These are phyloP conservation scores for Paramecium caudatum DNA, from an alignment of 73 alveolate species.

Conservation along the genomic window DNA sequence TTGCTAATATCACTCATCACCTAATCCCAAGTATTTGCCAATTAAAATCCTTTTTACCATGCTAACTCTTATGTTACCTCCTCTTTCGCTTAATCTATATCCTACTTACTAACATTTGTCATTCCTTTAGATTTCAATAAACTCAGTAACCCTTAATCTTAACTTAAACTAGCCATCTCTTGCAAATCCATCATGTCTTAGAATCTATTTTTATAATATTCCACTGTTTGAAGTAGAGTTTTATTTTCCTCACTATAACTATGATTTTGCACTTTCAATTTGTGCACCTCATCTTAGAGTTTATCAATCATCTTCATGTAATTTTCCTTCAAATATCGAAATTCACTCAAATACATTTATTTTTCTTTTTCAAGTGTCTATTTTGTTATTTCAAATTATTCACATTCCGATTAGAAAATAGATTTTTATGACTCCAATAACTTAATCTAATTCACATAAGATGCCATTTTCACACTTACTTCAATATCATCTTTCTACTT, in stretches of 20 bases:
- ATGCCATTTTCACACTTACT: neutral
- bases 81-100: constrained; percentile 21
- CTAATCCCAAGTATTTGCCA: constrained; percentile 23
- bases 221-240: neutral
- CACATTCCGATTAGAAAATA: constrained; percentile 44
- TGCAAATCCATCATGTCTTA: constrained; percentile 49
- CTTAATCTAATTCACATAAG: neutral
- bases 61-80: neutral
- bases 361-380: constrained; percentile 35
- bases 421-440: neutral
- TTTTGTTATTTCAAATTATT: constrained; percentile 47
- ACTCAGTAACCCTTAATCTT: neutral
- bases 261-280: constrained; percentile 36
- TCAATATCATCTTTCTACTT: constrained; percentile 19
- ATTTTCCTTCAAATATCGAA: constrained; percentile 51
- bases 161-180: constrained; percentile 42
- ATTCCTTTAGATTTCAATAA: constrained; percentile 47
- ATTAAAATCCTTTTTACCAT: constrained; percentile 4
- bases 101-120: constrained; percentile 1
- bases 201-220: constrained; percentile 48
- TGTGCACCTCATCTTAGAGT: constrained; percentile 43
- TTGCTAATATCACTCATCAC: constrained; percentile 38
- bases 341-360: constrained; percentile 38
- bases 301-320: constrained; percentile 43
- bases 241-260: constrained; percentile 10